Evolutionary conservation across 768 basidiomycete genomes (phyloP).

Genomic region (Cystofilobasidium capitatum): DNA sequence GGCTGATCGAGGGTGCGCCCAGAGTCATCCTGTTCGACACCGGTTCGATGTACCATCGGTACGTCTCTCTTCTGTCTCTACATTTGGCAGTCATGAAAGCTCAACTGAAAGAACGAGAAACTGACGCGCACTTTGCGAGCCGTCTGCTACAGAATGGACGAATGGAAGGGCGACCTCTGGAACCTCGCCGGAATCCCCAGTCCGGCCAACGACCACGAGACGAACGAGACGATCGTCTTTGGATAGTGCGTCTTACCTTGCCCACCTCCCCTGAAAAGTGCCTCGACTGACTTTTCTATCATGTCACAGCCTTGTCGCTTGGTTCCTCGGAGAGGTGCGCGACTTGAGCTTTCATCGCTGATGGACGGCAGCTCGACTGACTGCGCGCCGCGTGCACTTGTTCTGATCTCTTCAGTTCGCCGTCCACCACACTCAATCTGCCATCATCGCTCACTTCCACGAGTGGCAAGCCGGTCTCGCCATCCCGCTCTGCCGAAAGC

Average conservation of each 20-base stretch:
- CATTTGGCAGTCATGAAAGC: background rate
- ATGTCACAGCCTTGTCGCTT: slow-evolving; percentile 59
- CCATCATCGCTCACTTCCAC: slow-evolving; percentile 95
- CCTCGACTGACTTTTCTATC: background rate
- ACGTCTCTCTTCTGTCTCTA: slow-evolving; percentile 1
- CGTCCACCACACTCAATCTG: slow-evolving; percentile 59
- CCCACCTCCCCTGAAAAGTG: background rate
- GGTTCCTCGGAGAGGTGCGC: slow-evolving; percentile 96
- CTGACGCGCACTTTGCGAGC: no score
- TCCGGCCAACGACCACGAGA: slow-evolving; percentile 92
- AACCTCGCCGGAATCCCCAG: slow-evolving; percentile 95
- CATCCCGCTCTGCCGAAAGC: slow-evolving; percentile 79
- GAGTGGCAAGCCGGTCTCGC: slow-evolving; percentile 99
- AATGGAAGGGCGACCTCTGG: slow-evolving; percentile 99
- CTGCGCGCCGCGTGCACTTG: slow-evolving; percentile 7
- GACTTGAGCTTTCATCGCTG: background rate
- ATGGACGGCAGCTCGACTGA: background rate
- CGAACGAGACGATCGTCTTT: slow-evolving; percentile 95
- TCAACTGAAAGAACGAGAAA: no score
- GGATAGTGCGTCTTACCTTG: slow-evolving; percentile 50
- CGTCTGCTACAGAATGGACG: slow-evolving; percentile 53
- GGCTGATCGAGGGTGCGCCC: slow-evolving; percentile 96
- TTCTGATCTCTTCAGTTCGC: slow-evolving; percentile 55
- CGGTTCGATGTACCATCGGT: slow-evolving; percentile 66
- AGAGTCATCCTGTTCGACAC: slow-evolving; percentile 93